Evolutionary conservation across 1,139 yeast genomes (phyloP), one percentile per base, ranked within the genome.

Genomic region (Kodamaea suecica): DNA sequence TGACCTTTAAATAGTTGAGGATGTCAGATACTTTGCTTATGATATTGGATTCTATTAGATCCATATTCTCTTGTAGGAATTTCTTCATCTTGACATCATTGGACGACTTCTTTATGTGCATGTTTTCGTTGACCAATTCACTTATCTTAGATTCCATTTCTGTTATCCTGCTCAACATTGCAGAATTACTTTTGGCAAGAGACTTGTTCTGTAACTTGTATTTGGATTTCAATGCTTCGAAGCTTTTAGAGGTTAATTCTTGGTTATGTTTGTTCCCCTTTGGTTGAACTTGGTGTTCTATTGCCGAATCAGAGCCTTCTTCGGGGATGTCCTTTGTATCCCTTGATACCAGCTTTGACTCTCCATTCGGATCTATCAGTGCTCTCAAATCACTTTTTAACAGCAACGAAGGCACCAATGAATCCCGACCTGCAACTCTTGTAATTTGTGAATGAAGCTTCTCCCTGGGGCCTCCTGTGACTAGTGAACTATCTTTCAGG

Each of bases 171-270:
- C 66, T 49, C 59, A 70, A 59, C 52, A 80, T 58, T 15, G 67
- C 52, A 5, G 79, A 69, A 50, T 79, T 80, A 37, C 71, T 73
- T 43, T 68, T 71, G 1, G 84, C 83, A 26, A 81, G 55, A 13
- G 73, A 66, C 40, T 63, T 64, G 52, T 80, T 80, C 48, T 19
- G 21, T 19, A 19, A 9, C 9, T 19, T 19, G 21, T 19, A 19
- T 17, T 12, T 15, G 11, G 4, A 10, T 15, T 16, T 12, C 10
- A n/a, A 11, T 14, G 14, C 21, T 7, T 10, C 31, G 23, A 17
- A 10, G 11, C 9, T 10, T 28, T n/a, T 11, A 28, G 14, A n/a
- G n/a, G n/a, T n/a, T n/a, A n/a, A 13, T 19, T 19, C 9, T 19
- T 19, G 21, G 21, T 9, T 9, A 19, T 19, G 21, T 9, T 19